phyloP scores from a whole-genome alignment of 2,329 filamentous ascomycete genomes.

The Mariannaea elegans region DNA sequence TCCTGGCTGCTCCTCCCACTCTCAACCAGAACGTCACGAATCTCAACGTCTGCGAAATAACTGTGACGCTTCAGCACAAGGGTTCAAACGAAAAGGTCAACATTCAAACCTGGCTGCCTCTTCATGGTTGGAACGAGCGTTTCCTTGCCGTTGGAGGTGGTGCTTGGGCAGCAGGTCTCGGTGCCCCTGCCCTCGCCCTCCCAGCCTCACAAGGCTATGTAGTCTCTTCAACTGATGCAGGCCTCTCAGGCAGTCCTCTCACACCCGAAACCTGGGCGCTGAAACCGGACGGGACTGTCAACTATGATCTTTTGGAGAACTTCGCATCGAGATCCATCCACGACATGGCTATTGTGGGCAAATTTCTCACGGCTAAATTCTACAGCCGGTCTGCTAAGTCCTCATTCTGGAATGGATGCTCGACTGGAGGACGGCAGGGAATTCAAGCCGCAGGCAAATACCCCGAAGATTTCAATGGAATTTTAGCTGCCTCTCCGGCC shows the following conservation, averaged over 20 bases:
- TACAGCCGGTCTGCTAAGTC: constrained; percentile 45
- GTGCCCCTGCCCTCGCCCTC: not conserved
- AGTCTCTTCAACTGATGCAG: constrained; percentile 36
- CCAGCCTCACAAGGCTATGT: constrained; percentile 26
- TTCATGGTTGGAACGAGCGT: constrained; percentile 41
- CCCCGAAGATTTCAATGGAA: constrained; percentile 62
- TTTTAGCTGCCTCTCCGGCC: constrained; percentile 57
- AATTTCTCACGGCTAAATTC: constrained; percentile 55
- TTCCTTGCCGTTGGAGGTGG: constrained; percentile 44
- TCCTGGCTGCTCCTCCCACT: too few species aligned
- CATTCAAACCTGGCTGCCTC: constrained; percentile 40
- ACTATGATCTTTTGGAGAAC: constrained; percentile 33
- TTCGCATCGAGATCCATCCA: constrained; percentile 50
- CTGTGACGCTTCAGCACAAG: too few species aligned
- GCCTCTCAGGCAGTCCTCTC: constrained; percentile 18
- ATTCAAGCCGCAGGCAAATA: constrained; percentile 60
- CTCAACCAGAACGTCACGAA: too few species aligned
- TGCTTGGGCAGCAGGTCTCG: constrained; percentile 39
- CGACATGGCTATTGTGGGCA: constrained; percentile 58
- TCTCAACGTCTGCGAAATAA: too few species aligned
- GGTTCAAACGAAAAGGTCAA: too few species aligned
- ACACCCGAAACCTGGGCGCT: constrained; percentile 22
- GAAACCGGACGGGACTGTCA: constrained; percentile 12
- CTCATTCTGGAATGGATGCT: constrained; percentile 60
- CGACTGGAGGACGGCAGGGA: constrained; percentile 64